A percentile compares a stretch with the other conserved stretches of the same genome.
Conservation (phyloP, 768 basidiomycete species). For the Mycena olivaceomarginata region DNA sequence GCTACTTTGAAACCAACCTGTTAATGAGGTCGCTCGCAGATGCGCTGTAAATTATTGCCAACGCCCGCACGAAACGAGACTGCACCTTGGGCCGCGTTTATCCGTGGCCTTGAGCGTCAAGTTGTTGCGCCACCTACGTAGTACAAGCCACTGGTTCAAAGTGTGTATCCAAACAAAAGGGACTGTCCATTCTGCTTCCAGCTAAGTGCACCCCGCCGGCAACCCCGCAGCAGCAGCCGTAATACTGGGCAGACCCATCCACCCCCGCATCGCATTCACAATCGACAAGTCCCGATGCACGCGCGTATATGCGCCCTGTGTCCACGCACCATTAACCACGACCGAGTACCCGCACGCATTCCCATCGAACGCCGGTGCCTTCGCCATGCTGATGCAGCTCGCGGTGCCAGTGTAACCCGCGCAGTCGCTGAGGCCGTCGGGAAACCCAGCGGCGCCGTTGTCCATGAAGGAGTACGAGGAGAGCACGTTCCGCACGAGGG, state of each 20-base stretch:
- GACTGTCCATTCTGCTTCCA: too few relatives aligned
- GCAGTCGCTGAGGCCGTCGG: conserved; percentile 34
- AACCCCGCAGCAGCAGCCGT: conserved; percentile 20
- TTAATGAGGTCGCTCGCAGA: too few relatives aligned
- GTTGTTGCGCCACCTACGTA: too few relatives aligned
- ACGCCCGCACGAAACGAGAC: too few relatives aligned
- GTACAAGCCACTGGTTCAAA: too few relatives aligned
- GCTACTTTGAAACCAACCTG: too few relatives aligned
- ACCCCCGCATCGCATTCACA: conserved; percentile 28
- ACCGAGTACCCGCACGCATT: conserved; percentile 30
- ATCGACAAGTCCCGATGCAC: conserved; percentile 27
- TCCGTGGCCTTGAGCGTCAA: too few relatives aligned
- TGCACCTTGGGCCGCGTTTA: too few relatives aligned
- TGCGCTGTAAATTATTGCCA: too few relatives aligned
- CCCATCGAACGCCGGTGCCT: conserved; percentile 24
- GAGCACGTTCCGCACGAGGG: conserved; percentile 28
- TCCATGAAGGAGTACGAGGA: conserved; percentile 32
- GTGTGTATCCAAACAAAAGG: too few relatives aligned
- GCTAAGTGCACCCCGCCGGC: conserved; percentile 13
- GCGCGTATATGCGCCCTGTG: conserved; percentile 23
- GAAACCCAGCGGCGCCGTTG: conserved; percentile 27
- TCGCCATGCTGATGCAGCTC: conserved; percentile 30
- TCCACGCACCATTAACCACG: conserved; percentile 26
- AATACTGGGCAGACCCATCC: conserved; percentile 22
- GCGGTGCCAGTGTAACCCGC: conserved; percentile 27